Conservation (phyloP, 129 eudicot genomes). For the Deinandra increscens region DNA sequence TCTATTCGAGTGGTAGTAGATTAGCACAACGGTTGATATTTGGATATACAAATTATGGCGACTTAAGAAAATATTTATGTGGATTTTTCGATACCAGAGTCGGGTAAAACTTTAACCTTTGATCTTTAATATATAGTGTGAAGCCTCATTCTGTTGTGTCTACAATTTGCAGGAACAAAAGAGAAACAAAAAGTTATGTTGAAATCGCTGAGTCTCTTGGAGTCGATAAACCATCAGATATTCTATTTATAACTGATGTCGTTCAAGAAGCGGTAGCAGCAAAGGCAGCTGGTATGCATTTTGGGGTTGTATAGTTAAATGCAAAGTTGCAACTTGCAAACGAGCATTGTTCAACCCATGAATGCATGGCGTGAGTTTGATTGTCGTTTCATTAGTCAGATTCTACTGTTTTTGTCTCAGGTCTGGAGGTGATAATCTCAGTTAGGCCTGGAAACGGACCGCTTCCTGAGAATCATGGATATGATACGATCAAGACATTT, state of each 20-base stretch:
- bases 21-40: conserved; percentile 84
- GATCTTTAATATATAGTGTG: conserved; percentile 2
- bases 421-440: conserved; percentile 70
- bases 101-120: conserved; percentile 46
- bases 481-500: conserved; percentile 53
- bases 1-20: conserved; percentile 95
- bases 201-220: conserved; percentile 76
- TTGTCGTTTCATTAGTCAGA: not conserved
- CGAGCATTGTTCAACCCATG: not conserved
- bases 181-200: conserved; percentile 71
- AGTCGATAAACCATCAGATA: conserved; percentile 69
- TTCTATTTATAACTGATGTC: conserved; percentile 80
- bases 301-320: not conserved
- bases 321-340: not conserved
- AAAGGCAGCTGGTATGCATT: conserved; percentile 73
- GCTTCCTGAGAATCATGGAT: conserved; percentile 74
- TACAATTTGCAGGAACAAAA: conserved; percentile 54
- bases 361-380: not conserved
- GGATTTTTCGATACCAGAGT: conserved; percentile 85
- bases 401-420: conserved; percentile 35
- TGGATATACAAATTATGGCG: conserved; percentile 84
- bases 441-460: conserved; percentile 79
- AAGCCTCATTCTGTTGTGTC: conserved; percentile 7
- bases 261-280: conserved; percentile 88
- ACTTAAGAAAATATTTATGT: conserved; percentile 68